Base-by-base conservation (phyloP, 176 grass and related monocot species). In the Raddia guianensis region DNA sequence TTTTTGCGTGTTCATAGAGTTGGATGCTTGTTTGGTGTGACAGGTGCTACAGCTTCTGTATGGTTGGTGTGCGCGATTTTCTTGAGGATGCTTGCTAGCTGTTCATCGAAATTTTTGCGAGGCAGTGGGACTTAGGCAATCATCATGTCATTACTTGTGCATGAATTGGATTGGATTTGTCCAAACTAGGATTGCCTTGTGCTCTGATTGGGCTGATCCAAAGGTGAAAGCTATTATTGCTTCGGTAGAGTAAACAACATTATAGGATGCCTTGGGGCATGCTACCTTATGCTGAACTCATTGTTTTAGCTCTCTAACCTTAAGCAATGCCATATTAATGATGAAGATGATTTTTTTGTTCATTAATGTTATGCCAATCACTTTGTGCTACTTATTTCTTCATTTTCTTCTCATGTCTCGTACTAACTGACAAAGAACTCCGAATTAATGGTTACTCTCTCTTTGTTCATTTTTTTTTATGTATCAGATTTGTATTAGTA, bases 31-130 rank as follows among this genome's bases (percentile, higher is more conserved):
- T 40, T 40, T 2, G 37, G 37, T 3, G 37, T 40, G 37, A 40
- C 37, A 40, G 3, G 2, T 3, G 37, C 37, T 2, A 3, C 37
- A 2, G 37, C 2, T 3, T 40, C 37, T 40, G 37, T 40, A 40
- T 40, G 37, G 37, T 40, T 40, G 37, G 37, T 3, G 37, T 2
- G 37, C 37, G 37, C 37, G 37, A 40, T 40, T 40, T 40, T 40
- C 37, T 40, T 3, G 1, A 12, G 1, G 68, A 10, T 60, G 49
- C 74, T 64, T 80, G 32, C 49, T 8, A 73, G 66, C 0, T 73
- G 80, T 73, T 87, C 40, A 80, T 78, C 40, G 11, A 82, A 87
- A 77, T 70, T 69, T 48, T 12, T 64, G 72, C 3, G 32, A 35
- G 14, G 78, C 34, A 10, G 5, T 0, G 21, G 16, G 27, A n/a